Conservation (phyloP, 805 yeast genomes). For the Kuraishia ogatae region DNA sequence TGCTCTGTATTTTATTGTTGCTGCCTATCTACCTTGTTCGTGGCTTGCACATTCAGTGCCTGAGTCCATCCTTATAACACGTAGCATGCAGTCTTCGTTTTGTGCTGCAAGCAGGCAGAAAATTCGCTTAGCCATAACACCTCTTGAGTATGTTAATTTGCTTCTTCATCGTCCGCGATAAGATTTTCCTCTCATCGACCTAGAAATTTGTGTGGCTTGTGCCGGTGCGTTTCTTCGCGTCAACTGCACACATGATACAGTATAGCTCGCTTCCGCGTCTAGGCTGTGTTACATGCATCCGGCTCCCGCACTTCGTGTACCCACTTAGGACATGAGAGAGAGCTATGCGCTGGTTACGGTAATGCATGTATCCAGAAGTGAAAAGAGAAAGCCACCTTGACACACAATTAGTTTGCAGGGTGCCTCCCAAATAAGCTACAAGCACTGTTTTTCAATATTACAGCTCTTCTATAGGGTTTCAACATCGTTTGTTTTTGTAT, state of each 20-base stretch:
- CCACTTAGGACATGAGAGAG: not conserved
- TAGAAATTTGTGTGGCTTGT: not conserved
- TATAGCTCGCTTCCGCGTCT: not conserved
- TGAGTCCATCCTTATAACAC: too few relatives aligned
- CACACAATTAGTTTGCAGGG: not conserved
- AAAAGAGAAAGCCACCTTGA: not conserved
- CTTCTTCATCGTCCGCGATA: too few relatives aligned
- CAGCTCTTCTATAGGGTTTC: not conserved
- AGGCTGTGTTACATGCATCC: not conserved
- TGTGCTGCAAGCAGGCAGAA: too few relatives aligned
- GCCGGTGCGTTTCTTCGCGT: not conserved
- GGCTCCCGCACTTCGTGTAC: not conserved
- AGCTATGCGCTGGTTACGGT: not conserved
- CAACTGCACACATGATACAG: not conserved
- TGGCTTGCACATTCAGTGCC: too few relatives aligned
- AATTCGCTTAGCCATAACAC: too few relatives aligned
- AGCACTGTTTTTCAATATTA: not conserved
- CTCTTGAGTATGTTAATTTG: too few relatives aligned
- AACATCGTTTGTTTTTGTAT: too few relatives aligned
- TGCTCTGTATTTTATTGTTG: too few relatives aligned
- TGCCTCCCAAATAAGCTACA: too few relatives aligned
- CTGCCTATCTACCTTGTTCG: too few relatives aligned
- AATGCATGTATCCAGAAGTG: not conserved
- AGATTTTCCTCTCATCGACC: too few relatives aligned
- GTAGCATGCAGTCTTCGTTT: too few relatives aligned